Conservation (phyloP, 2,329 filamentous ascomycete species). For the Calonectria pseudoturangicola region DNA sequence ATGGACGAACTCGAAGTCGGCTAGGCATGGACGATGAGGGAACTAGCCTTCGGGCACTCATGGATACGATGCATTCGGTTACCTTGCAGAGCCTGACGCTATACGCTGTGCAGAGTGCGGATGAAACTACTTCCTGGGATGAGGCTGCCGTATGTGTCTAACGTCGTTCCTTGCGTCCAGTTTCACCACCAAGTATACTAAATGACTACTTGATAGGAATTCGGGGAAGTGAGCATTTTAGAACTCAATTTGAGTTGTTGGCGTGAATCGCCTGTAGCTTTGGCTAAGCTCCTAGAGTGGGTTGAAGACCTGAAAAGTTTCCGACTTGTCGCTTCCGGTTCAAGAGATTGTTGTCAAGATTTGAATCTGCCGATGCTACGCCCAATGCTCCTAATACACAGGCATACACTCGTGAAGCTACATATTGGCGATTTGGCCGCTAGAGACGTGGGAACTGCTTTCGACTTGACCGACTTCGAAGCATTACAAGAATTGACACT, state of each 20-base stretch:
- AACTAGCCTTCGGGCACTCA: neutral
- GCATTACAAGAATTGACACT: neutral
- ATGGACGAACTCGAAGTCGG: no score
- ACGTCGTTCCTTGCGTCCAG: no score
- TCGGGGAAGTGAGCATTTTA: neutral
- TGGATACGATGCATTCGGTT: no score
- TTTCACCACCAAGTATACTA: neutral
- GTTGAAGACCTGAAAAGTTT: neutral
- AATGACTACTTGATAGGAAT: neutral
- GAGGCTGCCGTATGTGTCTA: no score
- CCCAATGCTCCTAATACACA: neutral
- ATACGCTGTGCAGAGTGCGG: no score
- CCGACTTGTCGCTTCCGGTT: neutral
- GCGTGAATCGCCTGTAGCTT: neutral
- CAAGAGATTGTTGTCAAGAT: neutral
- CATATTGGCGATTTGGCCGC: neutral
- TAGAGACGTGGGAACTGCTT: neutral
- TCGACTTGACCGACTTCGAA: neutral
- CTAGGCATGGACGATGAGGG: neutral
- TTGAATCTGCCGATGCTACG: neutral
- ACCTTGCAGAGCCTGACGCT: no score
- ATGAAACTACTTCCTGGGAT: no score
- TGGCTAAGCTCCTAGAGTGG: neutral
- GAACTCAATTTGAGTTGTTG: neutral
- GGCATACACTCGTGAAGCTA: neutral